phyloP scores from a whole-genome alignment of 345 rosid species.

The Moricandia arvensis region DNA sequence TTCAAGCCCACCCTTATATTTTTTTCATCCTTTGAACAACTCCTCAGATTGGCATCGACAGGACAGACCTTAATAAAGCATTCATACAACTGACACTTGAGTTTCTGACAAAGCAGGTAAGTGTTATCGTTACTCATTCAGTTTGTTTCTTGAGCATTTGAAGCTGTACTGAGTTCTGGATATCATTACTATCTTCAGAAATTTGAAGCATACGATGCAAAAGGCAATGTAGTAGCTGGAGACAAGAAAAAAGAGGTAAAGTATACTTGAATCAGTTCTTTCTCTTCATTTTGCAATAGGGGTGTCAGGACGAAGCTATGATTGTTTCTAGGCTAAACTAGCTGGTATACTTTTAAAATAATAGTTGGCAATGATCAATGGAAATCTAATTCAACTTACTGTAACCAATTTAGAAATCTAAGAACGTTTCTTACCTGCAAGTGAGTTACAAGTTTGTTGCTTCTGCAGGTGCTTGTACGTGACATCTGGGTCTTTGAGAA shows the following conservation, averaged over 20 bases:
- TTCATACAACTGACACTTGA: slow-evolving; percentile 86
- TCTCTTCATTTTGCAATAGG: background rate
- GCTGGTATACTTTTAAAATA: background rate
- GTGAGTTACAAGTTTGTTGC: slow-evolving; percentile 6
- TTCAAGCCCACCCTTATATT: background rate
- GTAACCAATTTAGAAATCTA: background rate
- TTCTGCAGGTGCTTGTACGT: slow-evolving; percentile 73
- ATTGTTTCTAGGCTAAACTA: background rate
- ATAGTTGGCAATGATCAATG: background rate
- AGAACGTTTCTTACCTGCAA: background rate
- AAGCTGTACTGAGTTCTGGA: slow-evolving; percentile 13
- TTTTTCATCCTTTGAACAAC: slow-evolving; percentile 16
- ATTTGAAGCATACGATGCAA: slow-evolving; percentile 87
- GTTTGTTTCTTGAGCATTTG: slow-evolving; percentile 1
- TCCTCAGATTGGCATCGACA: slow-evolving; percentile 81
- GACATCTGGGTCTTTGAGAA: slow-evolving; percentile 97
- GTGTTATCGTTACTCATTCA: slow-evolving; percentile 9
- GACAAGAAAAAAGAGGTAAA: slow-evolving; percentile 81
- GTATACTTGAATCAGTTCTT: background rate
- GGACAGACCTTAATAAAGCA: slow-evolving; percentile 62
- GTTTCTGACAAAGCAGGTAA: slow-evolving; percentile 83
- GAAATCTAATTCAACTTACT: too few species aligned
- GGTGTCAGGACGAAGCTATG: background rate
- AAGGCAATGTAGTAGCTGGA: slow-evolving; percentile 75
- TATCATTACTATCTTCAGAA: slow-evolving; percentile 53